Evolutionary conservation across 2,329 filamentous ascomycete species (phyloP).

Genomic region (Aspergillus sp.): DNA sequence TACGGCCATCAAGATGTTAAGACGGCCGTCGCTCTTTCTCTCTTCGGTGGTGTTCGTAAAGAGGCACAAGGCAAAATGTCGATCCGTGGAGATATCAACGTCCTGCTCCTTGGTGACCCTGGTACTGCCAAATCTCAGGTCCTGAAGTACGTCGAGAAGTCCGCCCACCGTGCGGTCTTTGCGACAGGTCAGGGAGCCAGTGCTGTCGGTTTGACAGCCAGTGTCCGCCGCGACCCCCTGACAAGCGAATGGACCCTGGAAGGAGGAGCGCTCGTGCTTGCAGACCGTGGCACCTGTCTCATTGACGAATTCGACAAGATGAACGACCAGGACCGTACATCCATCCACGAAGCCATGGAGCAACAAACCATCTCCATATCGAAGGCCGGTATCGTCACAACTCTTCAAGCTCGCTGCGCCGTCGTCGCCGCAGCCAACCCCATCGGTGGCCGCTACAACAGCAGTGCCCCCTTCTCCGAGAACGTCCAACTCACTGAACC

Average conservation of each 20-base stretch:
- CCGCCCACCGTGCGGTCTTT: slow-evolving; percentile 93
- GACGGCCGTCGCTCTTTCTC: slow-evolving; percentile 87
- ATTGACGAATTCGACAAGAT: slow-evolving; percentile 99
- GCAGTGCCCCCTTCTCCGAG: slow-evolving; percentile 89
- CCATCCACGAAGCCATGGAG: slow-evolving; percentile 99
- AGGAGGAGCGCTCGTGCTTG: slow-evolving; percentile 90
- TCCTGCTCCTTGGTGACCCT: slow-evolving; percentile 91
- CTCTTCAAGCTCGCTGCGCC: slow-evolving; percentile 89
- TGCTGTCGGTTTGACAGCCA: slow-evolving; percentile 95
- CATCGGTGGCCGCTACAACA: slow-evolving; percentile 94
- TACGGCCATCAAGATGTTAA: slow-evolving; percentile 97
- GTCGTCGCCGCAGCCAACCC: slow-evolving; percentile 97
- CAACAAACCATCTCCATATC: slow-evolving; percentile 99
- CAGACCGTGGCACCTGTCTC: slow-evolving; percentile 89
- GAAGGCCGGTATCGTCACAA: slow-evolving; percentile 97
- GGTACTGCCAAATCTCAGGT: slow-evolving; percentile 98
- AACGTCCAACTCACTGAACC: slow-evolving; percentile 97
- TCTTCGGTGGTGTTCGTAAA: slow-evolving; percentile 95
- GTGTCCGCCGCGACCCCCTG: slow-evolving; percentile 89
- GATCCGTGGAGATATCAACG: slow-evolving; percentile 96
- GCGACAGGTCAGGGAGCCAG: slow-evolving; percentile 96
- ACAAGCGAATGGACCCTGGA: slow-evolving; percentile 98
- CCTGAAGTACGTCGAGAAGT: slow-evolving; percentile 97
- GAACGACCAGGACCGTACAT: slow-evolving; percentile 98
- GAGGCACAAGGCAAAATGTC: slow-evolving; percentile 83